Base-by-base conservation (phyloP, 257 asterid genomes). In the Vinca minor region DNA sequence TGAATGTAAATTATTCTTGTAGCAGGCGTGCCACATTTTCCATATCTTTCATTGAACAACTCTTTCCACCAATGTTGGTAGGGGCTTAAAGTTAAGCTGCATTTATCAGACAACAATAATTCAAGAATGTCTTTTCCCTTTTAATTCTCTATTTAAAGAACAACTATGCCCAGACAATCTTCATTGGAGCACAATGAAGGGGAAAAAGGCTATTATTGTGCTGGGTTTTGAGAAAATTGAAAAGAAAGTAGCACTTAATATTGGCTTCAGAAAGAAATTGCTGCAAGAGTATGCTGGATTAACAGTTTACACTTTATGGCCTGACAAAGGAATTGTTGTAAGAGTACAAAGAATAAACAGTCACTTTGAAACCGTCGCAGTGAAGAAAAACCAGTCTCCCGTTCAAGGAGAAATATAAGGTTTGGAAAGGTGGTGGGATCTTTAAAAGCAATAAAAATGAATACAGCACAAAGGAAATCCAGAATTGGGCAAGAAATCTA, bases 1-100 rank as follows among this genome's bases (percentile, higher is more conserved):
- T 81, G 75, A 79, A 88, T 78, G 83, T 76, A 84, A 88, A 88
- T n/a, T 85, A 85, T 94, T 84, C 94, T 84, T 83, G 87, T 75
- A 81, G 95, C 88, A 75, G 85, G 39, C 61, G 38, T 55, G 61
- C 88, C 86, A 83, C 75, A 88, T 67, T 81, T 80, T 83, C 95
- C 95, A 82, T 77, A 84, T 84, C 89, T 82, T 85, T 86, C 86
- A 80, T 74, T 77, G 91, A 79, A 91, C 81, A 83, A 76, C 92
- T 82, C 94, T 85, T 81, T 76, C 90, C 88, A 67, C 83, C 84
- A 78, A 81, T 77, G 89, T 76, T 69, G 85, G 71, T 71, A 87
- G 79, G 73, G 79, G 79, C 70, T 76, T 77, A 85, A 76, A 81
- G 68, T 72, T 73, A 80, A 74, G 90, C 95, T 91, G 95, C 96